Evolutionary conservation across 2,329 filamentous ascomycete genomes (phyloP).

Genomic region (Talaromyces piceae): DNA sequence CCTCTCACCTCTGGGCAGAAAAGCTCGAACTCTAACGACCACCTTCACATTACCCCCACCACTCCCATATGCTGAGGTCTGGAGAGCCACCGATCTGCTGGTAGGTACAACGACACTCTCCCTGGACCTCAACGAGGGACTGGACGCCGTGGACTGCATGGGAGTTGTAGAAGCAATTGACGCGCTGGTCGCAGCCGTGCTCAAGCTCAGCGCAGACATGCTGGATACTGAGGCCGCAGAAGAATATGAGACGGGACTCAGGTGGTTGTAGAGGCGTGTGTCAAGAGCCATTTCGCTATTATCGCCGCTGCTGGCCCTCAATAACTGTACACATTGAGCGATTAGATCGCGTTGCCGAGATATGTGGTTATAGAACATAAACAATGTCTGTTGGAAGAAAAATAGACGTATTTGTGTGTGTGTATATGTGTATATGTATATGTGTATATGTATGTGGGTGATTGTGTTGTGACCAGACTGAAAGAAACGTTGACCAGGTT

Average conservation of each 20-base stretch:
- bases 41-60: slow-evolving; percentile 70
- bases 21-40: slow-evolving; percentile 72
- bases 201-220: slow-evolving; percentile 26
- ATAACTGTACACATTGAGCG: slow-evolving; percentile 32
- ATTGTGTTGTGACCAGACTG: slow-evolving; percentile 1
- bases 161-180: slow-evolving; percentile 29
- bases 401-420: no score
- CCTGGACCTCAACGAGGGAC: slow-evolving; percentile 66
- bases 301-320: slow-evolving; percentile 22
- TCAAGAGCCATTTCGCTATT: slow-evolving; percentile 35
- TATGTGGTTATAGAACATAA: slow-evolving; percentile 36
- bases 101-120: slow-evolving; percentile 55
- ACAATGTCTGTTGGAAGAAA: slow-evolving; percentile 11
- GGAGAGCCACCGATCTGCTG: slow-evolving; percentile 38
- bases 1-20: slow-evolving; percentile 71
- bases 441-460: neutral
- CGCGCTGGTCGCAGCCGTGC: slow-evolving; percentile 29
- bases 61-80: slow-evolving; percentile 46
- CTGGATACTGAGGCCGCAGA: slow-evolving; percentile 28
- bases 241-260: slow-evolving; percentile 25
- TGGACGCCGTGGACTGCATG: slow-evolving; percentile 61
- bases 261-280: slow-evolving; percentile 32
- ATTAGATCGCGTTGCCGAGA: slow-evolving; percentile 34
- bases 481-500: slow-evolving; percentile 6
- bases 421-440: no score